Base-by-base conservation (phyloP, 1,284 basidiomycete genomes). In the Pseudomicrostroma phylloplanum region DNA sequence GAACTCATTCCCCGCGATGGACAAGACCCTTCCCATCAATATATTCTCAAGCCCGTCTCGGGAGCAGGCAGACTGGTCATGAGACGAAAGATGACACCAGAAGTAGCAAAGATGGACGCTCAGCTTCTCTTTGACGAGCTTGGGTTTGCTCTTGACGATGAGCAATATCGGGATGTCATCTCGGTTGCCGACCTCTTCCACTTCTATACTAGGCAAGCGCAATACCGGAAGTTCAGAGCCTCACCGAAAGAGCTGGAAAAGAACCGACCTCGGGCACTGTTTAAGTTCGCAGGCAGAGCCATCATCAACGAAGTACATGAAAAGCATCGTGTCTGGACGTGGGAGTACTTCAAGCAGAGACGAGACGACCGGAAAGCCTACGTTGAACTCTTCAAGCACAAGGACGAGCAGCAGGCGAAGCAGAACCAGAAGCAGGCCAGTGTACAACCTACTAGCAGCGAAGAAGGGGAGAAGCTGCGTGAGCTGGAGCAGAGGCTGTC, bases 161-260 rank as follows among this genome's bases (percentile, higher is more conserved):
- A 94, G 70, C 96, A 99, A 80, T 99, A 98, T 79, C 87, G 92
- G 55, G 92, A 98, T 80, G 87, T 86, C 13, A 90, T 99, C 67
- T 94, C 91, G 21, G 86, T 98, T 58, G 83, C 93, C 65, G 94
- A 99, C 79, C 91, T 97, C 84, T 97, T 96, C 81, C 94, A 98
- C 79, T 90, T 98, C 68, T 97, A 94, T 81, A 85, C 88, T 55
- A 87, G 96, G 59, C 90, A 91, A 69, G 89, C 89, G 66, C 90
- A 92, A 83, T 79, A 79, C 59, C 74, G 74, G 48, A 59, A 59
- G 15, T 91, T 87, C 80, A 85, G 88, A 26, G 89, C 91, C 0
- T 78, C 82, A 48, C 83, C 85, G 17, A 82, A 84, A 36, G 86
- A 88, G 59, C 84, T 90, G 64, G 77, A 83, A 36, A 78, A 81